Base-by-base conservation (phyloP, 768 basidiomycete genomes). In the Coprinopsis strossmayeri region DNA sequence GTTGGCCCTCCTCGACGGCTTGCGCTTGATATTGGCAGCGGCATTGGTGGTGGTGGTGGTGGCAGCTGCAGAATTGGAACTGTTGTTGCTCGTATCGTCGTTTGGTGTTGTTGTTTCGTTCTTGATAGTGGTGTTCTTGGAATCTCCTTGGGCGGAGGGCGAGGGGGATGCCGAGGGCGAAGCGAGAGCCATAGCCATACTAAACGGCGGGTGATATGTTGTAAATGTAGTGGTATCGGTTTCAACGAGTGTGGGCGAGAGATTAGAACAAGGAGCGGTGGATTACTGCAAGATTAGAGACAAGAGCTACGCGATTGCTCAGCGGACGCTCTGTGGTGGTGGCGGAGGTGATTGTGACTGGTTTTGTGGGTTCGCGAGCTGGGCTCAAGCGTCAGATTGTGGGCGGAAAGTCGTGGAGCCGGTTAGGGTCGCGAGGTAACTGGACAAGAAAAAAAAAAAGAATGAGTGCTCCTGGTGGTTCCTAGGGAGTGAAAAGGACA, bases 341-440 rank as follows among this genome's bases (percentile, higher is more conserved):
- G 25, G 10, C 9, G 5, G 10, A 10, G 12, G 7, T 23, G 37
- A 67, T 64, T 57, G 34, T 25, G 45, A 44, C 25, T 32, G 45
- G 56, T 49, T 46, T 60, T 55, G 51, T 42, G 49, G 45, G 50
- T 56, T 65, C 73, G 81, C 82, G 82, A 84, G 82, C 77, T 63
- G 70, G 63, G 77, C 85, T 84, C 82, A 80, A 84, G 82, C 82
- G 80, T 4, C 10, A 42, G 24, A 23, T 18, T 42, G 20, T 69
- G 65, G 60, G 66, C 57, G 28, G 42, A 28, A 44, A 61, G 65
- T 61, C 63, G 67, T 66, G 64, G 64, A 64, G 57, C 86, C 9
- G 85, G 76, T 82, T 90, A 91, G 89, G 88, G 88, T 91, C 87
- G 87, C 87, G 87, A 91, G 88, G 48, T 49, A 78, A 79, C 84